Evolutionary conservation across 805 yeast species (phyloP), one percentile per base, ranked within the genome.

Genomic region (Lipomyces oligophaga): DNA sequence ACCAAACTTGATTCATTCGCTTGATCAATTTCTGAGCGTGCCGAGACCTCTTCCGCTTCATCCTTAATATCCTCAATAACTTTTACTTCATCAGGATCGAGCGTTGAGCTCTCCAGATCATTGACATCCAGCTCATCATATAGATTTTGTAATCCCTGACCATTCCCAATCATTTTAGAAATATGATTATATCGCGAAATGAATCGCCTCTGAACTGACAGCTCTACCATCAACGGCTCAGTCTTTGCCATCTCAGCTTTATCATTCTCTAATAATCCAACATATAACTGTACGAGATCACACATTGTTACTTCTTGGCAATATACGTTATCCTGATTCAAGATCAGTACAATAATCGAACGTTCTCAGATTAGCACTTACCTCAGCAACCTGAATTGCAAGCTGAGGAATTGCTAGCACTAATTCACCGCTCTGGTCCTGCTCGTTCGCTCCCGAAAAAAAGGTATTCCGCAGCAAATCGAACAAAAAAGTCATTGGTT

Each of bases 281-380:
- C 36, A 19, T 48, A 53, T n/a, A 43, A 43, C n/a, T 39, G 39
- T 5, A 52, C 46, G 6, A 53, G n/a, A 30, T 53, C 58, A 28
- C 43, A 52, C 6, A 53, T 22, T 5, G 57, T 41, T 20, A 53
- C 44, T 10, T 53, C 54, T 11, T 46, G 41, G 18, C 38, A 34
- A 26, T 43, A 51, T 7, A 34, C 28, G 41, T 52, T 45, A 25
- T 52, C 58, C 51, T 50, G 21, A 3, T 18, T 10, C 21, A 10
- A 4, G 24, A 40, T 34, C 43, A 28, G 20, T 11, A 19, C n/a
- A 2, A 19, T n/a, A 16, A 11, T 11, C n/a, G 15, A 2, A 26
- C n/a, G 20, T 3, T 15, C 19, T 27, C 18, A 20, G 30, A 41
- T 15, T 3, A 6, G 22, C 15, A 30, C 41, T 11, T 42, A 50